These are phyloP conservation scores for Cyberlindnera amylophila DNA, from an alignment of 805 yeast species.

Conservation along the genomic window DNA sequence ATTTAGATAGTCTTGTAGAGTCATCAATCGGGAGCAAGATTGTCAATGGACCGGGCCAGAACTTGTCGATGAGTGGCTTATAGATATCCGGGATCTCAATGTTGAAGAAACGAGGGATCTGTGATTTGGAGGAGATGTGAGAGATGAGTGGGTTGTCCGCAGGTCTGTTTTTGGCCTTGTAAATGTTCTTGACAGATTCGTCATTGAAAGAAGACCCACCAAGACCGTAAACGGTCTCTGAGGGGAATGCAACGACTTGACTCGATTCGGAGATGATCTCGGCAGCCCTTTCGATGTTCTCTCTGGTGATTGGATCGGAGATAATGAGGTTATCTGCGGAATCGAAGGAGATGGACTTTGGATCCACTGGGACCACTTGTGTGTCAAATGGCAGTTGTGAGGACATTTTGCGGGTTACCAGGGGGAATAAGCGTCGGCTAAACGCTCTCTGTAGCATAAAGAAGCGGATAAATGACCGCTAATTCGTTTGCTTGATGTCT, in stretches of 20 bases:
- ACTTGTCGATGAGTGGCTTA: slow-evolving; percentile 53
- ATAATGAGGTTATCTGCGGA: slow-evolving; percentile 35
- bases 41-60: slow-evolving; percentile 97
- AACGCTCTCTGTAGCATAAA: too few species aligned
- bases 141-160: slow-evolving; percentile 93
- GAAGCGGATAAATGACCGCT: too few species aligned
- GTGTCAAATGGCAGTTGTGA: slow-evolving; percentile 8
- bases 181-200: slow-evolving; percentile 70
- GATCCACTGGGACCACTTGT: slow-evolving; percentile 21
- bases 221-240: slow-evolving; percentile 95
- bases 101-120: slow-evolving; percentile 56
- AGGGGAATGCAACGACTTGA: slow-evolving; percentile 85
- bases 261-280: slow-evolving; percentile 43
- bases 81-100: slow-evolving; percentile 66
- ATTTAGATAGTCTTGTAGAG: slow-evolving; percentile 53
- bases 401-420: background rate
- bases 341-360: slow-evolving; percentile 20
- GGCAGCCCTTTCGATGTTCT: slow-evolving; percentile 57
- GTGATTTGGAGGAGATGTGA: slow-evolving; percentile 77
- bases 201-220: slow-evolving; percentile 84
- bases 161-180: slow-evolving; percentile 88
- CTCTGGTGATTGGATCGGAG: slow-evolving; percentile 48
- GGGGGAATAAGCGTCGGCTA: too few species aligned
- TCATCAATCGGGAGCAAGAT: slow-evolving; percentile 64
- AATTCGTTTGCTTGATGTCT: too few species aligned